phyloP scores from a whole-genome alignment of 768 basidiomycete species.

The Aureoboletus auriporus region DNA sequence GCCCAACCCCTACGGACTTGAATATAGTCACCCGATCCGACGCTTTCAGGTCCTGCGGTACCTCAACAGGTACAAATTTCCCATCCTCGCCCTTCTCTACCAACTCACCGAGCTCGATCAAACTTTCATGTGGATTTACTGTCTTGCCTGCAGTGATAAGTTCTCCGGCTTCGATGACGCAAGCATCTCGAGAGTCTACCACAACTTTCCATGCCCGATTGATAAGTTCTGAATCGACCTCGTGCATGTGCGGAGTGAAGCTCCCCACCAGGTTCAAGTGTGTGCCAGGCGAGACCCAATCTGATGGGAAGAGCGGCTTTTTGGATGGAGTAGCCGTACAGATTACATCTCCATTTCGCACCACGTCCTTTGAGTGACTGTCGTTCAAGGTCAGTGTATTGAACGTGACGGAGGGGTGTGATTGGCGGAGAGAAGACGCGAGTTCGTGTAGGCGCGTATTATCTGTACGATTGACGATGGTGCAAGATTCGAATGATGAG shows the following conservation, averaged over 20 bases:
- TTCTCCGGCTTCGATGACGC: slow-evolving; percentile 78
- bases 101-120: slow-evolving; percentile 72
- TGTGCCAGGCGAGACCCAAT: slow-evolving; percentile 57
- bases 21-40: slow-evolving; percentile 66
- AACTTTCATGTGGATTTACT: slow-evolving; percentile 29
- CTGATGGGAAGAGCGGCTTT: slow-evolving; percentile 62
- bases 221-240: slow-evolving; percentile 61
- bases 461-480: slow-evolving; percentile 59
- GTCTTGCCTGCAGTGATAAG: slow-evolving; percentile 52
- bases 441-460: slow-evolving; percentile 47
- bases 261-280: slow-evolving; percentile 80
- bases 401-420: slow-evolving; percentile 25
- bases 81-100: slow-evolving; percentile 24
- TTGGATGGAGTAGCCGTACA: slow-evolving; percentile 73
- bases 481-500: slow-evolving; percentile 47
- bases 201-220: slow-evolving; percentile 52
- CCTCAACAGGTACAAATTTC: slow-evolving; percentile 7
- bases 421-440: slow-evolving; percentile 20
- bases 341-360: slow-evolving; percentile 42
- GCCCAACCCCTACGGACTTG: slow-evolving; percentile 83
- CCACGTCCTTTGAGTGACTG: slow-evolving; percentile 6
- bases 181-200: slow-evolving; percentile 74
- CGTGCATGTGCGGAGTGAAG: slow-evolving; percentile 78
- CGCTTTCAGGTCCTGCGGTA: slow-evolving; percentile 9
- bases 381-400: slow-evolving; percentile 8